phyloP scores from a whole-genome alignment of 192 early-diverging fungal genomes.

The Coemansia sp. region DNA sequence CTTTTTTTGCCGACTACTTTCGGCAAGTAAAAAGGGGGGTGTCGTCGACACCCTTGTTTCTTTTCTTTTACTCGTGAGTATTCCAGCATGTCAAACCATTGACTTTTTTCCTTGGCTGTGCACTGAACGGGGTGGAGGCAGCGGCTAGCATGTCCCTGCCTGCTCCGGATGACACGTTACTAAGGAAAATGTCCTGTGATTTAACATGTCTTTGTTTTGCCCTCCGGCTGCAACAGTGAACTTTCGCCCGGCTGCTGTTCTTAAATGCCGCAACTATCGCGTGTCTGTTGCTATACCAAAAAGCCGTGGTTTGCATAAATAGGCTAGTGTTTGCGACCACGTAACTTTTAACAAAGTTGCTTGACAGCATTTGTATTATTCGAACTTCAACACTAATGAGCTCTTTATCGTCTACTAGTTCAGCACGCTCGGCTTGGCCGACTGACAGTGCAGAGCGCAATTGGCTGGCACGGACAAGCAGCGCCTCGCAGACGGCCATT shows the following conservation, averaged over 20 bases:
- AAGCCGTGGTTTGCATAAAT: too few relatives aligned
- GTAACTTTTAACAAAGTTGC: too few relatives aligned
- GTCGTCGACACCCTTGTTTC: neutral
- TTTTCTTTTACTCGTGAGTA: neutral
- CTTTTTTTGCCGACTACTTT: neutral
- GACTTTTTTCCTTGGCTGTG: neutral
- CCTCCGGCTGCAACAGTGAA: too few relatives aligned
- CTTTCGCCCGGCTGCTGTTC: too few relatives aligned
- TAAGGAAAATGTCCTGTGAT: neutral
- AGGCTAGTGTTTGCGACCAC: too few relatives aligned
- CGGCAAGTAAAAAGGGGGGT: neutral
- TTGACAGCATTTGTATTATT: neutral
- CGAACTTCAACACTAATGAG: neutral
- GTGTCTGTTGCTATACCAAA: too few relatives aligned
- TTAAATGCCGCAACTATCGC: too few relatives aligned
- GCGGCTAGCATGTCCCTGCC: neutral
- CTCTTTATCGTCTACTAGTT: neutral
- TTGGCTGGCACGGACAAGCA: conserved; percentile 3
- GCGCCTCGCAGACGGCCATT: conserved; percentile 14
- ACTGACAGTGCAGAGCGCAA: neutral
- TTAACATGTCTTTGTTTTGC: neutral
- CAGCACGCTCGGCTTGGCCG: neutral
- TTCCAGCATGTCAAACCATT: neutral
- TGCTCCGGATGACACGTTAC: neutral
- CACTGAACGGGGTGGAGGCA: neutral